Evolutionary conservation across 768 basidiomycete genomes (phyloP), one percentile per base, ranked within the genome.

Genomic region (Leccinum sublutescens): DNA sequence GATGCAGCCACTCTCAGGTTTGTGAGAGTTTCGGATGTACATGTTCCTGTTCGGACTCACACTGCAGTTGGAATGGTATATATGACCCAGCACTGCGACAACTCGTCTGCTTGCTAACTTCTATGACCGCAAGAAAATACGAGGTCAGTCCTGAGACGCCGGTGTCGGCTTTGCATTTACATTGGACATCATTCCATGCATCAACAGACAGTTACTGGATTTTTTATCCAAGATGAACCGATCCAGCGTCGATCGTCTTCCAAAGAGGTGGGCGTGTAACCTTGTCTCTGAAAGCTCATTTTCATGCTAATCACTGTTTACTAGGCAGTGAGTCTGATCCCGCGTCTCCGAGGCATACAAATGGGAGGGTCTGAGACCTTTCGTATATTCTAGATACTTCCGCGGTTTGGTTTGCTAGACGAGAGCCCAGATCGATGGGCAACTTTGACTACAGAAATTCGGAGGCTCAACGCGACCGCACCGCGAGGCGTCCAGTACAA

Each of bases 341-440:
- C 31, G 8, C 1, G 3, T 51, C 31, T 51, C 50, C 5, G 12
- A 23, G 5, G 8, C 12, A 6, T 43, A 27, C 17, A 14, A 49
- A 2, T 49, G 48, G 27, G 27, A 17, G 4, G 25, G 15, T 17
- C 52, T 57, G 56, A 40, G 19, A 15, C 11, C 27, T 40, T 34
- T n/a, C 34, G 21, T n/a, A n/a, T 14, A 15, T 50, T 19, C 15
- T 38, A 60, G 59, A 60, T 52, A 47, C 59, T 34, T 4, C 45
- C 59, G n/a, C 50, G 56, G 10, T 57, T 60, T 21, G 59, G 59
- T 38, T 17, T 60, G 34, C 47, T 57, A 27, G 43, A 57, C 43
- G 34, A 40, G 4, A 76, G 81, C 1, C 59, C 74, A 0, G 69
- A 79, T 29, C 74, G 83, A 48, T 89, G 87, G 86, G 57, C 57